phyloP scores from a whole-genome alignment of 805 yeast genomes.

The Wickerhamiella alocasiicola region DNA sequence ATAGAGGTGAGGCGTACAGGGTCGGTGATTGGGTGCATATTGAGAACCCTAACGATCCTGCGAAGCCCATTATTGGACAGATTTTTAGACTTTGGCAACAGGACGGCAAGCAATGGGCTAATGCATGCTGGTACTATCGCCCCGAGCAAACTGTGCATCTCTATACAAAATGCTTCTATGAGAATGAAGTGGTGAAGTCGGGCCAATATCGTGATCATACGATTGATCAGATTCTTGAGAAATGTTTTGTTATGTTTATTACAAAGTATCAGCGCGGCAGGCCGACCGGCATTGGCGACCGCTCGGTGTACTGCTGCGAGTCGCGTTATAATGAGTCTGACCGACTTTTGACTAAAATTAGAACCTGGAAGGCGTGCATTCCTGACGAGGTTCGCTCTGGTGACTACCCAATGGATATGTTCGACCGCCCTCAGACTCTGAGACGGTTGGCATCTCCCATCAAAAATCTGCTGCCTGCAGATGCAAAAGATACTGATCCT shows the following conservation, averaged over 20 bases:
- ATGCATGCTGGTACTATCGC: slow-evolving; percentile 95
- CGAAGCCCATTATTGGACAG: slow-evolving; percentile 88
- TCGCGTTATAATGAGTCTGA: slow-evolving; percentile 85
- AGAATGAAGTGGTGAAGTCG: slow-evolving; percentile 90
- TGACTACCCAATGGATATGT: slow-evolving; percentile 36
- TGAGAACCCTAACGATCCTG: slow-evolving; percentile 74
- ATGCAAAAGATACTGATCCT: slow-evolving; percentile 59
- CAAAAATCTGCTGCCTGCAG: slow-evolving; percentile 59
- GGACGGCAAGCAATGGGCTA: slow-evolving; percentile 76
- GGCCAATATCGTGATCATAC: slow-evolving; percentile 94
- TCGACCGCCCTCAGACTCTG: slow-evolving; percentile 69
- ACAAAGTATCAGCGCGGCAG: slow-evolving; percentile 93
- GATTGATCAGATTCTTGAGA: slow-evolving; percentile 78
- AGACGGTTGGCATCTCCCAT: slow-evolving; percentile 74
- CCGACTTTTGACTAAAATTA: slow-evolving; percentile 80
- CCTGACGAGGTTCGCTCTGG: slow-evolving; percentile 87
- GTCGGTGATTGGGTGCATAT: slow-evolving; percentile 95
- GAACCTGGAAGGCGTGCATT: slow-evolving; percentile 97
- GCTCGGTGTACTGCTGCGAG: slow-evolving; percentile 84
- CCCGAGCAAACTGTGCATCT: slow-evolving; percentile 97
- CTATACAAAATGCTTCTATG: slow-evolving; percentile 76
- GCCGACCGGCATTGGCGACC: slow-evolving; percentile 55
- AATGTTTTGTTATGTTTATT: slow-evolving; percentile 88
- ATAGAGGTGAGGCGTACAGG: slow-evolving; percentile 57
- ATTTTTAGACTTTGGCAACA: slow-evolving; percentile 80